A percentile compares a stretch with the other conserved stretches of the same genome.
phyloP scores from a whole-genome alignment of 257 asterid genomes.

The Anisodus tanguticus region DNA sequence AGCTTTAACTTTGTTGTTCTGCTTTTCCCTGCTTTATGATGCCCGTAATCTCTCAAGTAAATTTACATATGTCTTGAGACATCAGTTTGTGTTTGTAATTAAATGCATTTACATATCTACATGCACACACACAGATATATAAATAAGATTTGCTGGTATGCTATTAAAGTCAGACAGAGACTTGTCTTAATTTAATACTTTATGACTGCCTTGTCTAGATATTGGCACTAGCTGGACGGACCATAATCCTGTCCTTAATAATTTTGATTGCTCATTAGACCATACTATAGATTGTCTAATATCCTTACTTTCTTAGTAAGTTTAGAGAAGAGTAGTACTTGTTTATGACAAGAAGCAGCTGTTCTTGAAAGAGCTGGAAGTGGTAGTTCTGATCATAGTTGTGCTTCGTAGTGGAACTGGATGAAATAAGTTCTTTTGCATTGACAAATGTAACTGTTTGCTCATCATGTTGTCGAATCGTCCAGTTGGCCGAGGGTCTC shows the following conservation, averaged over 20 bases:
- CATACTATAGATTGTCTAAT: background rate
- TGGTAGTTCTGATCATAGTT: background rate
- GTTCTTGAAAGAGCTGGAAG: constrained; percentile 20
- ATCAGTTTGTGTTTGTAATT: background rate
- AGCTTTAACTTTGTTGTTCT: background rate
- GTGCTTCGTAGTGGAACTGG: background rate
- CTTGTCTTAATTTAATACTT: background rate
- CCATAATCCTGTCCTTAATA: background rate
- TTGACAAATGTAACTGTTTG: background rate
- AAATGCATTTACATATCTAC: background rate
- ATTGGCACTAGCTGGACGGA: background rate
- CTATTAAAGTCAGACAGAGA: background rate
- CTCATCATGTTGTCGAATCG: background rate
- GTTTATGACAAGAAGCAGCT: constrained; percentile 3
- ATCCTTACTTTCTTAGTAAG: constrained; percentile 8
- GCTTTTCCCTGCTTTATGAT: background rate
- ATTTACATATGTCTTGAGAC: background rate
- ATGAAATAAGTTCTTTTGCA: background rate
- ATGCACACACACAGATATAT: background rate
- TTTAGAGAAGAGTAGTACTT: background rate
- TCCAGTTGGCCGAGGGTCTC: background rate
- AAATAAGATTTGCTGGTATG: constrained; percentile 1
- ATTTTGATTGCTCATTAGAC: background rate
- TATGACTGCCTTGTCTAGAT: background rate
- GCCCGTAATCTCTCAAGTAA: background rate